A percentile compares a stretch with the other conserved stretches of the same genome.
phyloP scores from a whole-genome alignment of 208 protist genomes.

The Leishmania gerbilli region DNA sequence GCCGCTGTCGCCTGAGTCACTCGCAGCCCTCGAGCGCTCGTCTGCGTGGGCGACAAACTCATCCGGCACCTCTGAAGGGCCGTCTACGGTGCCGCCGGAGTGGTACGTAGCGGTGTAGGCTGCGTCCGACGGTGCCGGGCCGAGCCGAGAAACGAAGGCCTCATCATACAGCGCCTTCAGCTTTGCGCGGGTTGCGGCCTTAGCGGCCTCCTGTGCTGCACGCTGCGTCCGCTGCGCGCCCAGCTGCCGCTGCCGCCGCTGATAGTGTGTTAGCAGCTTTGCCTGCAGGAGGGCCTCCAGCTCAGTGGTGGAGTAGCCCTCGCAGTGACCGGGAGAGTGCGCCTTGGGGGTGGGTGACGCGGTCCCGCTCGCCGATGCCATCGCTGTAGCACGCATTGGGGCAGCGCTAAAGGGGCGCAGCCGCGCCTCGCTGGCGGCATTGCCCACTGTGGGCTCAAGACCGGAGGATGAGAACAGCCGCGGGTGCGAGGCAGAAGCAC shows the following conservation, averaged over 20 bases:
- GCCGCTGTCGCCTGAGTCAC: not conserved
- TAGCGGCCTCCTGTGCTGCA: conserved; percentile 34
- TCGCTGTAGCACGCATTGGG: not conserved
- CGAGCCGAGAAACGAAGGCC: conserved; percentile 20
- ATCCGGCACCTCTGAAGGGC: not conserved
- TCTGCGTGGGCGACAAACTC: not conserved
- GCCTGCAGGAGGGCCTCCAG: conserved; percentile 54
- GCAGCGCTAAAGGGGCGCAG: conserved; percentile 2
- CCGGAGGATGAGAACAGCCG: conserved; percentile 7
- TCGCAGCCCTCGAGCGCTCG: not conserved
- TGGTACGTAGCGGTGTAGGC: conserved; percentile 11
- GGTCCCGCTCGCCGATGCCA: not conserved
- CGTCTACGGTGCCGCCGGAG: conserved; percentile 2
- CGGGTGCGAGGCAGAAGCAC: not conserved
- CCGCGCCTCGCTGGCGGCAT: conserved; percentile 11
- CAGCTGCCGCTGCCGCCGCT: conserved; percentile 38
- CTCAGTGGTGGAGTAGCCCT: conserved; percentile 44
- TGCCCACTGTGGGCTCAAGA: not conserved
- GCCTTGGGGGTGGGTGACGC: conserved; percentile 10
- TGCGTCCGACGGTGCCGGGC: conserved; percentile 2
- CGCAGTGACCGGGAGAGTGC: conserved; percentile 15
- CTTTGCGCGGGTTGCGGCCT: conserved; percentile 27
- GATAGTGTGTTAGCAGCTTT: conserved; percentile 55
- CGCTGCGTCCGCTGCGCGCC: conserved; percentile 35
- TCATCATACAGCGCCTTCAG: conserved; percentile 55